Evolutionary conservation across 1,284 basidiomycete species (phyloP).

Genomic region (Ceratobasidium sp.): DNA sequence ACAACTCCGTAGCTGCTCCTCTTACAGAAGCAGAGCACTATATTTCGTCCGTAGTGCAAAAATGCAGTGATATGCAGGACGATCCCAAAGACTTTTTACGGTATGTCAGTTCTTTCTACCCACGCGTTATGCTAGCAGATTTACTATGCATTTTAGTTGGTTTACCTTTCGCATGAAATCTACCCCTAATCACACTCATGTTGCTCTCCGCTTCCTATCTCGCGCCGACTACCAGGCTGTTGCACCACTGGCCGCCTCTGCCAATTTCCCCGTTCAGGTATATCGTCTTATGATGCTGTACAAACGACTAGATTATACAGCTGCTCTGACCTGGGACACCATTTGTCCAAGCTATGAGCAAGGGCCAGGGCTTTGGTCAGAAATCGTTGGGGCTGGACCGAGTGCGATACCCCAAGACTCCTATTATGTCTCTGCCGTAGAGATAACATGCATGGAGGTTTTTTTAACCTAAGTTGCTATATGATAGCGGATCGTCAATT

Average conservation of each 20-base stretch:
- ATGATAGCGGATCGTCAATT: too few species aligned
- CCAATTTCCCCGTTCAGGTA: neutral
- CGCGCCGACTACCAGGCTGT: neutral
- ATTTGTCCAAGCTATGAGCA: neutral
- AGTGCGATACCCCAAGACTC: too few species aligned
- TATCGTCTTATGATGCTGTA: neutral
- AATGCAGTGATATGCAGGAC: neutral
- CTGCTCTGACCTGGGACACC: neutral
- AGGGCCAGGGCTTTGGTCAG: neutral
- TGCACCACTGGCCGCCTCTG: neutral
- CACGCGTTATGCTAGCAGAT: neutral
- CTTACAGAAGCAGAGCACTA: neutral
- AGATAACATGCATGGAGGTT: too few species aligned
- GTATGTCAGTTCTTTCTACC: too few species aligned
- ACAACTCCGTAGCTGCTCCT: constrained; percentile 2
- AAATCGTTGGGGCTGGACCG: neutral
- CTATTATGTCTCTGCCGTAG: too few species aligned
- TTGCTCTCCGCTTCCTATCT: neutral
- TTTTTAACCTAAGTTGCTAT: too few species aligned
- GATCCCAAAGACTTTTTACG: too few species aligned
- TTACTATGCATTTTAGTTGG: too few species aligned
- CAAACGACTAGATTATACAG: neutral
- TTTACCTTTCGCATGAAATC: neutral
- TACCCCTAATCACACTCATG: neutral
- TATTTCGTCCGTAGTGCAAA: neutral